Base-by-base conservation (phyloP, 306 rosid genomes). In the Inga leiocalycina region DNA sequence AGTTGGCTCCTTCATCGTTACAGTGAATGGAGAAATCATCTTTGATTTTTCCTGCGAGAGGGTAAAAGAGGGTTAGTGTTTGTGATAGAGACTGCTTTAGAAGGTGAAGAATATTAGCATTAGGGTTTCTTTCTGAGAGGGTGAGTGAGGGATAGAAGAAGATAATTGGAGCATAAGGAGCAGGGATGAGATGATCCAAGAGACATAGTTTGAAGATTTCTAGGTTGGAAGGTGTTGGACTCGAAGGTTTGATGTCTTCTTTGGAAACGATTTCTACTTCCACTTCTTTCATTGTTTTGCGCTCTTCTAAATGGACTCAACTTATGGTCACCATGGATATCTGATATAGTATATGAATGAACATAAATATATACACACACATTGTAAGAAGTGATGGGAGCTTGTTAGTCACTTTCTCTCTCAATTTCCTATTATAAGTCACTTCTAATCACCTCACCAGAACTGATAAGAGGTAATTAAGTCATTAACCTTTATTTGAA, bases 1-100 rank as follows among this genome's bases (percentile, higher is more conserved):
- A 86, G 2, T 69, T 70, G 12, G 81, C 87, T 27, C 91, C 90
- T 17, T 84, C 86, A 78, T 89, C 92, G 17, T 86, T 81, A 67
- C 93, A 89, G 10, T 88, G 83, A 67, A 89, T 82, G 81, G 68
- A 41, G 0, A 52, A 2, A 6, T 84, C 86, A 22, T 84, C 84
- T 85, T 68, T 86, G 24, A 86, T 49, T 24, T 57, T 84, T 35
- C 97, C 94, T 15, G 94, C 91, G 0, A 91, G 80, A 1, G 92
- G 93, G 82, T 85, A 90, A 71, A 87, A 84, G 1, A 27, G 79
- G 35, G 89, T 78, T 39, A 91, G 77, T 54, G 92, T 82, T 54
- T 89, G 39, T 1, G 93, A 79, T 34, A 91, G 45, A 6, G 96
- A 91, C 48, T 83, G 52, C 69, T 80, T 88, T 0, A 91, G 89